Evolutionary conservation across 352 stramenopile species (phyloP), one percentile per base, ranked within the genome.

Genomic region (Blastocystis sp.): DNA sequence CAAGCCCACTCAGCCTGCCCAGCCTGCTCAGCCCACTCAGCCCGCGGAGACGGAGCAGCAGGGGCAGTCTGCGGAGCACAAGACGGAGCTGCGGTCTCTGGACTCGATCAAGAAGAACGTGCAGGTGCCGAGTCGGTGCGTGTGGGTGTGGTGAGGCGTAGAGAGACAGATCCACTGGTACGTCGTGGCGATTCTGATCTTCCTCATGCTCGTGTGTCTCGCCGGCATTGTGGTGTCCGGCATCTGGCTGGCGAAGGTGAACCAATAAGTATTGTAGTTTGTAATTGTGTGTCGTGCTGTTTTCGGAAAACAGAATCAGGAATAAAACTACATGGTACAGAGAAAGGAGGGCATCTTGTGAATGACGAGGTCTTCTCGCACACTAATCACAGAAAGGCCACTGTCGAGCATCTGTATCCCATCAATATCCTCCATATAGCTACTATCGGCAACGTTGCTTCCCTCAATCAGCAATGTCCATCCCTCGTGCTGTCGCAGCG

Each of bases 291-390:
- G 28, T 34, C 28, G 28, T 34, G 28, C 28, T 34, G 28, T 34
- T 34, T 34, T 34, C 28, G 28, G 28, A 34, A 34, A 34, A 34
- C 28, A 34, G 28, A 34, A 34, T 34, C 28, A 34, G 28, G 28
- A 34, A 34, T 34, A 34, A 34, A 34, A 34, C 28, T 34, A 34
- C 28, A 34, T 34, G 28, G 28, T 74, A 28, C 76, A 45, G 53
- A 89, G 65, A n/a, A 78, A 89, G 5, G 45, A 69, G 38, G 74
- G 74, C 74, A 84, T 84, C 56, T 84, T 84, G 34, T 84, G 74
- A 56, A 84, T 21, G 34, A 84, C 69, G 34, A 67, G 66, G 23
- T 81, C 38, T 38, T 84, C 48, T 28, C 69, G 67, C 48, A 84
- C 28, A 28, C 67, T 56, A n/a, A 52, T 52, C 34, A 84, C 43